These are phyloP conservation scores for Grigorovia transvaalensis DNA, from an alignment of 805 yeast species.

Conservation along the genomic window DNA sequence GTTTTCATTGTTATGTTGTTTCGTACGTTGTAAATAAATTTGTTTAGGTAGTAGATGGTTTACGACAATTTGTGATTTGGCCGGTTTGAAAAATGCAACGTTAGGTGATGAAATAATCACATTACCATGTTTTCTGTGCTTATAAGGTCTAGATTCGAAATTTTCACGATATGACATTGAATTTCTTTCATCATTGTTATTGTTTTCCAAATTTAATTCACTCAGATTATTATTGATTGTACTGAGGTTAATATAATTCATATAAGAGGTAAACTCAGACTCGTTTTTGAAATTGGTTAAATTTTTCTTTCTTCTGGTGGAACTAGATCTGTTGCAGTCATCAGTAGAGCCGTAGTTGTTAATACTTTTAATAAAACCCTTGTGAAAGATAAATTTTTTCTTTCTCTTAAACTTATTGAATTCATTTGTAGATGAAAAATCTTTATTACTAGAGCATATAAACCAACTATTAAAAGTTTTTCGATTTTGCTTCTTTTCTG, in stretches of 20 bases:
- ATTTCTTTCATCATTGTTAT: background rate
- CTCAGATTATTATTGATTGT: background rate
- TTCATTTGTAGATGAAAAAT: constrained; percentile 18
- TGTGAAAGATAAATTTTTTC: constrained; percentile 18
- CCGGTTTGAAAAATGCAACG: constrained; percentile 4
- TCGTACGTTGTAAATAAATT: background rate
- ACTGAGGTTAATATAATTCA: constrained; percentile 3
- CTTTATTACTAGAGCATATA: constrained; percentile 12
- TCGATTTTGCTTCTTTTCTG: background rate
- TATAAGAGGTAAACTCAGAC: constrained; percentile 1
- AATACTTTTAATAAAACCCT: constrained; percentile 17
- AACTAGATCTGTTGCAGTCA: background rate
- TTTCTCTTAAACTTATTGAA: constrained; percentile 6
- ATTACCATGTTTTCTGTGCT: background rate
- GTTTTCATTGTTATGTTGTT: background rate
- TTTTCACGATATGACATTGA: no score
- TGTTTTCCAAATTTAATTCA: background rate
- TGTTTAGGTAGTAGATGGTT: constrained; percentile 3
- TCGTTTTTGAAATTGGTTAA: background rate
- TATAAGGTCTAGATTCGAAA: no score
- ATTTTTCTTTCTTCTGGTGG: background rate
- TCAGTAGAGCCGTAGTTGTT: background rate
- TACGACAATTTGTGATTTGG: background rate
- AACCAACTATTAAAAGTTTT: background rate
- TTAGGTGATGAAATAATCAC: constrained; percentile 4